These are phyloP conservation scores for Gossypium turneri DNA, from an alignment of 345 rosid genomes.

Conservation along the genomic window DNA sequence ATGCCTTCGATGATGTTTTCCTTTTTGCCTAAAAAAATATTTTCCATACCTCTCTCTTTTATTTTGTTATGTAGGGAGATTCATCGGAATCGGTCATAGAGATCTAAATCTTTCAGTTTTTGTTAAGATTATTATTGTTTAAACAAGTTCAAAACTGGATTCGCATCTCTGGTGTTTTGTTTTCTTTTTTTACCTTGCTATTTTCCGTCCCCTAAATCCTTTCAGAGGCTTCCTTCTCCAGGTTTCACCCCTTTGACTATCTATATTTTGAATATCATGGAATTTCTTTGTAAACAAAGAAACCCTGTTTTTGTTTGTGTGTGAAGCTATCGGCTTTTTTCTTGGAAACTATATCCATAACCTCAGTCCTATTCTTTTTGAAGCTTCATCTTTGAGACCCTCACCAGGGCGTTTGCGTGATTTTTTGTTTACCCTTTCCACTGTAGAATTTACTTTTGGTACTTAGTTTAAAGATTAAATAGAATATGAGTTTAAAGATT, in stretches of 20 bases:
- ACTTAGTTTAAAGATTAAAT: not conserved
- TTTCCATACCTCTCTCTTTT: not conserved
- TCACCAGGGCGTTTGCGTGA: not conserved
- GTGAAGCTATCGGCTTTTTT: not conserved
- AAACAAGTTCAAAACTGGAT: not conserved
- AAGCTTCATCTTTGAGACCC: not conserved
- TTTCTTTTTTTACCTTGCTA: not conserved
- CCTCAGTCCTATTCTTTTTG: not conserved
- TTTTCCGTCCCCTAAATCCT: not conserved
- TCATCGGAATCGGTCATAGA: not conserved
- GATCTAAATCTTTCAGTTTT: not conserved
- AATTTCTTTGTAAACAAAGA: constrained; percentile 3
- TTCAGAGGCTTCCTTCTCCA: not conserved
- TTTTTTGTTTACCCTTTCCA: not conserved
- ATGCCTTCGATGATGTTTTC: constrained; percentile 7
- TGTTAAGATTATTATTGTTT: not conserved
- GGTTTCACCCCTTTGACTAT: not conserved
- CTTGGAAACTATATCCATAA: not conserved
- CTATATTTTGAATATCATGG: not conserved
- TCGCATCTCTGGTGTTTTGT: not conserved
- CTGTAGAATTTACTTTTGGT: not conserved
- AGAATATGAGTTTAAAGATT: not conserved
- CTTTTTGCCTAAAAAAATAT: not conserved
- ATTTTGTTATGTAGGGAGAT: not conserved
- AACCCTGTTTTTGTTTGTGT: not conserved